Base-by-base conservation (phyloP, 1,284 basidiomycete genomes). In the Ceratobasidium sp. region DNA sequence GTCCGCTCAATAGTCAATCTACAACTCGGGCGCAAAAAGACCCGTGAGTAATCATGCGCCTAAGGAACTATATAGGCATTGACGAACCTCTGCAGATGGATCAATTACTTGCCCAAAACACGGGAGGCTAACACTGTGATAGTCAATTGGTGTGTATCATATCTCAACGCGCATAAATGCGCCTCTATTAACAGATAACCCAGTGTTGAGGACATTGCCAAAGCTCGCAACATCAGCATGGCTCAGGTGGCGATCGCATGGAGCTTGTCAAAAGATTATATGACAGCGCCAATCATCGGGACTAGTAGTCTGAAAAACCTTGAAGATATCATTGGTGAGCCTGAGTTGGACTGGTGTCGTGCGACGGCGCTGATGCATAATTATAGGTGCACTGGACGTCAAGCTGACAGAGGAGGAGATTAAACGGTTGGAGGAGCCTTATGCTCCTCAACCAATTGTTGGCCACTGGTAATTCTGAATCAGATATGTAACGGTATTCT, bases 91-190 rank as follows among this genome's bases (percentile, higher is more conserved):
- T 46, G 14, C 14, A 53, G 58, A 48, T 61, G 68, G 39, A 29
- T 39, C 34, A 39, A 7, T 49, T 29, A 58, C 13, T 63, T 48
- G 51, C 22, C 53, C 39, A 24, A n/a, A 34, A 29, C 53, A 61
- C 56, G 48, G 53, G 49, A 56, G 24, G 24, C 39, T 74, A 24
- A 77, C 64, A 9, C 54, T 72, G 11, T 79, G 8, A 78, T 80
- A 63, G 76, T 82, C 41, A 80, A 80, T 49, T 77, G 81, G 76
- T 79, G 8, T 8, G 34, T 34, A 34, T 34, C 8, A 8, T 34
- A 34, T 34, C n/a, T n/a, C n/a, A n/a, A n/a, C n/a, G n/a, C n/a
- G n/a, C n/a, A n/a, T n/a, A n/a, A n/a, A n/a, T n/a, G n/a, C n/a
- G n/a, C n/a, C n/a, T n/a, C n/a, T n/a, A n/a, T n/a, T n/a, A n/a